phyloP scores from a whole-genome alignment of 2,329 filamentous ascomycete genomes.

The Fusarium oxysporum region DNA sequence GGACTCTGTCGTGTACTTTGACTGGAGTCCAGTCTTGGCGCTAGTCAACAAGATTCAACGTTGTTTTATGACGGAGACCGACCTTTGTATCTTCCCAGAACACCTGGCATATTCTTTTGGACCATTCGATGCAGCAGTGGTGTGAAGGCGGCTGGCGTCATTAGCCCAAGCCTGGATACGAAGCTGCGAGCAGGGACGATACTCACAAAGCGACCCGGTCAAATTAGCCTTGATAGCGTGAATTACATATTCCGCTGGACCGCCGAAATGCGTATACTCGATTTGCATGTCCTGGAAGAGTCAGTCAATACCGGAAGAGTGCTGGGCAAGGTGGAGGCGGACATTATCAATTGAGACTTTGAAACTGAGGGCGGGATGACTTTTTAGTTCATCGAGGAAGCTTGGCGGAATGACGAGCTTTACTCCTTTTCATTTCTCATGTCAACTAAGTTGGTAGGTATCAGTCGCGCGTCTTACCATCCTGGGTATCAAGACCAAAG shows the following conservation, averaged over 20 bases:
- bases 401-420: slow-evolving; percentile 1
- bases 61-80: rapidly evolving
- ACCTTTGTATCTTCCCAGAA: not conserved
- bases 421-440: not conserved
- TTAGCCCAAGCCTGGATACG: not conserved
- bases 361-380: slow-evolving; percentile 18
- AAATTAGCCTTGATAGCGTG: slow-evolving; percentile 21
- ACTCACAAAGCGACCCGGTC: slow-evolving; percentile 7
- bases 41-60: rapidly evolving
- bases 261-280: slow-evolving; percentile 21
- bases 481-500: slow-evolving; percentile 18
- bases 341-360: slow-evolving; percentile 20
- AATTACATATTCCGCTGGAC: slow-evolving; percentile 16
- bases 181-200: rapidly evolving
- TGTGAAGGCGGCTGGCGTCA: not conserved
- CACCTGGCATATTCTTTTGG: not conserved
- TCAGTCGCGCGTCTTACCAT: not conserved
- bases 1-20: slow-evolving; percentile 7
- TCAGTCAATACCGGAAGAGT: not conserved
- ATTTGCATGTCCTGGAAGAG: slow-evolving; percentile 13
- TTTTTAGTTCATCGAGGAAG: slow-evolving; percentile 8
- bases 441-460: rapidly evolving
- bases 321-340: rapidly evolving
- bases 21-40: slow-evolving; percentile 7
- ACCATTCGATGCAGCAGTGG: slow-evolving; percentile 11